A percentile compares a stretch with the other conserved stretches of the same genome.
Evolutionary conservation across 345 rosid genomes (phyloP).

Genomic region (Psidium friedrichsthalianum): DNA sequence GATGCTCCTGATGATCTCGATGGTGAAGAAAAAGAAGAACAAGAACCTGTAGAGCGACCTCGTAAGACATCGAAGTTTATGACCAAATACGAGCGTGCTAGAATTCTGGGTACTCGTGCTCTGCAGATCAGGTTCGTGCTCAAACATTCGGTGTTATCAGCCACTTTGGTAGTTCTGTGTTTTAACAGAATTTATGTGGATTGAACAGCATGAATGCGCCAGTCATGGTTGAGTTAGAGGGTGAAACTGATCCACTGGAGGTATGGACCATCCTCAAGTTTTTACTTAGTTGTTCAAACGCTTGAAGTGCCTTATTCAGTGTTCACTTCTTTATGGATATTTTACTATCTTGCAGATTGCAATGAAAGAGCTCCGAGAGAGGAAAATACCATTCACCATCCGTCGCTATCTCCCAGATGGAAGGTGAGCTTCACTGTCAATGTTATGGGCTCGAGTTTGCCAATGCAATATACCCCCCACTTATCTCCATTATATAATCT

Average conservation of each 20-base stretch:
- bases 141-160: background rate
- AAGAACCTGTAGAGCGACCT: conserved; percentile 21
- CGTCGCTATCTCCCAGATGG: conserved; percentile 88
- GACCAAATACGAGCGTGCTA: conserved; percentile 90
- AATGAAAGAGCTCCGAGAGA: conserved; percentile 89
- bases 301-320: background rate
- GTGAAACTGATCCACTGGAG: conserved; percentile 89
- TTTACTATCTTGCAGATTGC: conserved; percentile 43
- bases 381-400: conserved; percentile 89
- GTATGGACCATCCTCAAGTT: conserved; percentile 8
- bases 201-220: conserved; percentile 84
- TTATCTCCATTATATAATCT: background rate
- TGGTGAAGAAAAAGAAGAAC: conserved; percentile 42
- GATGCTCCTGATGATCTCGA: conserved; percentile 45
- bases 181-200: background rate
- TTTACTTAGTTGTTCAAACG: background rate
- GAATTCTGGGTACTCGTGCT: conserved; percentile 79
- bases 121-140: conserved; percentile 55
- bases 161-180: background rate
- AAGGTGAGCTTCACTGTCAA: conserved; percentile 37
- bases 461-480: background rate
- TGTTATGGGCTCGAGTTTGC: background rate
- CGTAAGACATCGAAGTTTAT: conserved; percentile 69
- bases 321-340: background rate
- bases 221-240: conserved; percentile 86